Conservation (phyloP, 768 basidiomycete species). For the Termitomyces sp. region DNA sequence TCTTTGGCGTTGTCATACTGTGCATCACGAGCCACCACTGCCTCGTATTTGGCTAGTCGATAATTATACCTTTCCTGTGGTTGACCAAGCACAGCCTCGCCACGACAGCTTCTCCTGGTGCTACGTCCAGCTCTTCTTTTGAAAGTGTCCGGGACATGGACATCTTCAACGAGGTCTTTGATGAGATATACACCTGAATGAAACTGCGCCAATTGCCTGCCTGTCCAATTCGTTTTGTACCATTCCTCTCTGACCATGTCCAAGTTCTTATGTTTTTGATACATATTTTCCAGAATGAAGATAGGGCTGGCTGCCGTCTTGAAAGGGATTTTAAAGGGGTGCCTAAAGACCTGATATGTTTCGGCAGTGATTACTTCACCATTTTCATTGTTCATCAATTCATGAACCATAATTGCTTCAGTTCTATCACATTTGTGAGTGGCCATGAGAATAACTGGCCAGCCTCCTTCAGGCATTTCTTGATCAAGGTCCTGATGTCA, state of each 20-base stretch:
- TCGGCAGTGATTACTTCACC: background rate
- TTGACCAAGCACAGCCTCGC: background rate
- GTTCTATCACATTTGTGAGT: background rate
- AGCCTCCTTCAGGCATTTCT: background rate
- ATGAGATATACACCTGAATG: background rate
- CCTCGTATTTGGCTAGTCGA: background rate
- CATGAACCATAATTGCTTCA: background rate
- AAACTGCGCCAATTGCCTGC: background rate
- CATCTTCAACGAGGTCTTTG: background rate
- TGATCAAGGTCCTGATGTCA: background rate
- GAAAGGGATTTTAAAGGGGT: background rate
- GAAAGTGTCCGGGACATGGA: background rate
- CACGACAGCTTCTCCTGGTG: background rate
- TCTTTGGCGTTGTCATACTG: background rate
- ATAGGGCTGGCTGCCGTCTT: background rate
- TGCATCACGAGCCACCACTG: background rate
- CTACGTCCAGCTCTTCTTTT: background rate
- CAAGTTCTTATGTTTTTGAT: background rate
- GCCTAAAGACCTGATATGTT: too few relatives aligned
- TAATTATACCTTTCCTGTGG: background rate
- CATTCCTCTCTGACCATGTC: fast-evolving
- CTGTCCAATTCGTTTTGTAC: background rate
- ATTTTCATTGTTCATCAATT: background rate
- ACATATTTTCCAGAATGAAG: background rate
- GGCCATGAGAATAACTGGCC: background rate